Conservation (phyloP, 2,329 filamentous ascomycete species). For the Xylariaceae sp. region DNA sequence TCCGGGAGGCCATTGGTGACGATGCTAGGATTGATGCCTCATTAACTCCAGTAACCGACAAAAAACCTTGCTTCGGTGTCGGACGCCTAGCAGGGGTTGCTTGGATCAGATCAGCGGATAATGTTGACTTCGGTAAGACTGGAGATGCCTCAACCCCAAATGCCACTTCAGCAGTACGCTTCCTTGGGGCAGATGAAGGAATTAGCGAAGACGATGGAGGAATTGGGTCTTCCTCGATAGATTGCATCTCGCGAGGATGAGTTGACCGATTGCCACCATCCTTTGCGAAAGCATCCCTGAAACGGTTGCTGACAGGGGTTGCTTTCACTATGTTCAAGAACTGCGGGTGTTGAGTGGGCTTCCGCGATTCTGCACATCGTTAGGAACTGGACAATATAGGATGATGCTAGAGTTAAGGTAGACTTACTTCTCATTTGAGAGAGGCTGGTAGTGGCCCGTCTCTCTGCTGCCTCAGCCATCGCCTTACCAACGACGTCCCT, state of each 20-base stretch:
- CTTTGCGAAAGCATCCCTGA: conserved; percentile 50
- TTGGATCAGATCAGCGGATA: conserved; percentile 18
- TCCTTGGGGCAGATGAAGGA: conserved; percentile 45
- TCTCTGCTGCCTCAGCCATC: conserved; percentile 68
- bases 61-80: conserved; percentile 17
- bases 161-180: conserved; percentile 37
- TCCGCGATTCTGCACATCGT: conserved; percentile 52
- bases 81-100: conserved; percentile 31
- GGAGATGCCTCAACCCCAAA: conserved; percentile 38
- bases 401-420: background rate
- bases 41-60: conserved; percentile 28
- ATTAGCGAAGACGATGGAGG: conserved; percentile 44
- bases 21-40: conserved; percentile 35
- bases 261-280: conserved; percentile 32
- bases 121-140: conserved; percentile 32
- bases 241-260: conserved; percentile 26
- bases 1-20: conserved; percentile 35
- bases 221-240: conserved; percentile 29
- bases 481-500: conserved; percentile 69
- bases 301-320: conserved; percentile 58
- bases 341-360: conserved; percentile 45
- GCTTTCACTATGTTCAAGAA: conserved; percentile 56
- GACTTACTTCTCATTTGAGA: conserved; percentile 54
- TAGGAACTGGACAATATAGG: background rate
- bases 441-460: conserved; percentile 53